A percentile compares a stretch with the other conserved stretches of the same genome.
phyloP scores from a whole-genome alignment of 129 eudicot genomes.

The Chrysanthemum makinoi region DNA sequence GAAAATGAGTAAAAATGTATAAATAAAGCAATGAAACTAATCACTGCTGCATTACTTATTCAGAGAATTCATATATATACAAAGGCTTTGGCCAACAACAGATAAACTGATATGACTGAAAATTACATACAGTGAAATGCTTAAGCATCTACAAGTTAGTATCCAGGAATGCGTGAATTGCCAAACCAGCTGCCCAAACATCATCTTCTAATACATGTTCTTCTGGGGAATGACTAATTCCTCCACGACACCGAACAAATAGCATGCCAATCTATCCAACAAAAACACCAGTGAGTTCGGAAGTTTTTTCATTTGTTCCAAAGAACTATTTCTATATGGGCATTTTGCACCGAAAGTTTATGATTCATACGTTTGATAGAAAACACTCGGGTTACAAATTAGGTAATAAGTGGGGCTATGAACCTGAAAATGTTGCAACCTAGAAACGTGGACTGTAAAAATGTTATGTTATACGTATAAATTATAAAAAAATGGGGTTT shows the following conservation, averaged over 20 bases:
- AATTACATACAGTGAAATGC: conserved; percentile 17
- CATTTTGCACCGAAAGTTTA: neutral
- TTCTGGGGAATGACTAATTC: conserved; percentile 92
- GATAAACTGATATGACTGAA: conserved; percentile 7
- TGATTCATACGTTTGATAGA: no score
- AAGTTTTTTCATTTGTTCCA: neutral
- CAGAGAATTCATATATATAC: conserved; percentile 25
- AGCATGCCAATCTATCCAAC: conserved; percentile 74
- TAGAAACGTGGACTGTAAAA: no score
- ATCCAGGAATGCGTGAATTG: conserved; percentile 59
- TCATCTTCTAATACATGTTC: conserved; percentile 89
- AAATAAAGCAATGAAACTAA: conserved; percentile 30
- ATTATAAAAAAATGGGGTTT: no score
- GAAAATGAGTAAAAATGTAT: neutral
- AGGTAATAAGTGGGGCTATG: no score
- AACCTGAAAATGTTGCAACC: no score
- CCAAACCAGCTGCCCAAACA: conserved; percentile 91
- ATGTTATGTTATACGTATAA: no score
- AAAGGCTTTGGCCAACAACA: conserved; percentile 13
- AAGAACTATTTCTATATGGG: neutral
- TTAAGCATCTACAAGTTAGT: conserved; percentile 36
- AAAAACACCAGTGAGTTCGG: neutral
- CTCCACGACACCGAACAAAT: conserved; percentile 95
- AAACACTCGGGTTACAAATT: no score
- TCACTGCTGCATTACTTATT: conserved; percentile 30